Evolutionary conservation across 2,329 filamentous ascomycete genomes (phyloP).

Genomic region (Diaporthe helianthi): DNA sequence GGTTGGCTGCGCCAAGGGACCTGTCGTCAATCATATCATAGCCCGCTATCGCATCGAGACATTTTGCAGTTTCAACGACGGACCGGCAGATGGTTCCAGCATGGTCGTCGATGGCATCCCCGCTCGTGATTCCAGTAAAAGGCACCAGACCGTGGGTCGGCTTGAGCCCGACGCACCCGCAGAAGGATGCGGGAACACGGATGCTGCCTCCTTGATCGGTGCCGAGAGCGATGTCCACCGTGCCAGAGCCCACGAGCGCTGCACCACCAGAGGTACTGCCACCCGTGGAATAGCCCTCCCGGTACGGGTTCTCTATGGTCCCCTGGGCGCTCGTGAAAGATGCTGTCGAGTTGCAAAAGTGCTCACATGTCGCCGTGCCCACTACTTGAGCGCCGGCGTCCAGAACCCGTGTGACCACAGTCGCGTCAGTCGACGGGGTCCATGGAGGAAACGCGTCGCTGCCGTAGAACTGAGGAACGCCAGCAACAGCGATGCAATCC

Average conservation of each 20-base stretch:
- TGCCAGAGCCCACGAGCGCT: conserved; percentile 52
- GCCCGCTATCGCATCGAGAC: conserved; percentile 55
- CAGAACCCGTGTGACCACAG: conserved; percentile 57
- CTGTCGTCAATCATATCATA: conserved; percentile 57
- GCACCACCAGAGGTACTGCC: conserved; percentile 57
- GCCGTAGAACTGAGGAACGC: conserved; percentile 47
- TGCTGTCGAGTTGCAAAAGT: conserved; percentile 57
- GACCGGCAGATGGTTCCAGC: conserved; percentile 47
- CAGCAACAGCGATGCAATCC: conserved; percentile 61
- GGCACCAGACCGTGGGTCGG: conserved; percentile 60
- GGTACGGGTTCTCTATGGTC: conserved; percentile 53
- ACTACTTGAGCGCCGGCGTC: conserved; percentile 58
- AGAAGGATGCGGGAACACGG: conserved; percentile 52
- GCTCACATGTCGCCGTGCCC: conserved; percentile 61
- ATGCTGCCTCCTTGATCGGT: conserved; percentile 57
- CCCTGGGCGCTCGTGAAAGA: conserved; percentile 56
- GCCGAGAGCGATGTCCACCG: conserved; percentile 44
- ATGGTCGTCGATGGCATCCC: conserved; percentile 60
- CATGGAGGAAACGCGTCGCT: conserved; percentile 56
- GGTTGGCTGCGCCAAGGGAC: conserved; percentile 40
- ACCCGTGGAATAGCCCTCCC: conserved; percentile 54
- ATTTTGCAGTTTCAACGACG: conserved; percentile 44
- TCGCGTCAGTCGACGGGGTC: conserved; percentile 60
- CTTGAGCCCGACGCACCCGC: conserved; percentile 55
- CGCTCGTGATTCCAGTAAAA: conserved; percentile 56